These are phyloP conservation scores for Andrographis paniculata DNA, from an alignment of 305 asterid genomes.

Conservation along the genomic window DNA sequence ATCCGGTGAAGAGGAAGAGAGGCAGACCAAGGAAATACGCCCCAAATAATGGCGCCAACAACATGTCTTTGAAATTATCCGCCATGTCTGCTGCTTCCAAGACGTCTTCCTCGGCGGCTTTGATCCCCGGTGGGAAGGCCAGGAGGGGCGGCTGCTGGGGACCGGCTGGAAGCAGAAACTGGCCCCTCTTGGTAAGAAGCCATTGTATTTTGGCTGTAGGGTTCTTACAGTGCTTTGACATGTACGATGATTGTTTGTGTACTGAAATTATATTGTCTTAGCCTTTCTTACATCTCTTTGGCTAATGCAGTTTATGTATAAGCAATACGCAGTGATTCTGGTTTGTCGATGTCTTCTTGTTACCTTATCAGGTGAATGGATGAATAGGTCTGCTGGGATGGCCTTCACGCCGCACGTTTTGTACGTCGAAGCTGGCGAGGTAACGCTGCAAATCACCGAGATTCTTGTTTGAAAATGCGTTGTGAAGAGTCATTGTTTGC, in stretches of 20 bases:
- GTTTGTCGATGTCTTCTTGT: background rate
- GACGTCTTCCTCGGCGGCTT: constrained; percentile 24
- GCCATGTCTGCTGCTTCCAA: constrained; percentile 41
- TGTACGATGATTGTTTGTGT: no score
- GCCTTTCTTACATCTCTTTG: no score
- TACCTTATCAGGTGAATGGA: constrained; percentile 56
- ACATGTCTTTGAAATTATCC: constrained; percentile 52
- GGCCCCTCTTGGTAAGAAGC: constrained; percentile 51
- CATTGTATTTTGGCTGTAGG: no score
- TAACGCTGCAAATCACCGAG: constrained; percentile 13
- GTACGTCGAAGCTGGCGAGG: constrained; percentile 45
- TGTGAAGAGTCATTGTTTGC: constrained; percentile 1
- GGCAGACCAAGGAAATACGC: constrained; percentile 76
- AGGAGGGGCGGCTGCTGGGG: constrained; percentile 58
- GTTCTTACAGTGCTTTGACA: no score
- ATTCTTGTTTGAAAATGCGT: background rate
- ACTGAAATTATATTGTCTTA: no score
- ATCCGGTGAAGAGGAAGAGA: constrained; percentile 61
- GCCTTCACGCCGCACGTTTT: constrained; percentile 74
- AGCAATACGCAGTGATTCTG: no score
- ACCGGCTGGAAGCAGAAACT: constrained; percentile 72
- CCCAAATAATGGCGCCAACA: constrained; percentile 62
- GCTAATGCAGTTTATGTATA: no score
- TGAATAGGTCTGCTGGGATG: constrained; percentile 68
- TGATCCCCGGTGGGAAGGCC: constrained; percentile 29